Percentiles rank a stretch among this genome's conserved stretches.
These are phyloP conservation scores for Antrodiella citrinella DNA, from an alignment of 768 basidiomycete genomes.

Conservation along the genomic window DNA sequence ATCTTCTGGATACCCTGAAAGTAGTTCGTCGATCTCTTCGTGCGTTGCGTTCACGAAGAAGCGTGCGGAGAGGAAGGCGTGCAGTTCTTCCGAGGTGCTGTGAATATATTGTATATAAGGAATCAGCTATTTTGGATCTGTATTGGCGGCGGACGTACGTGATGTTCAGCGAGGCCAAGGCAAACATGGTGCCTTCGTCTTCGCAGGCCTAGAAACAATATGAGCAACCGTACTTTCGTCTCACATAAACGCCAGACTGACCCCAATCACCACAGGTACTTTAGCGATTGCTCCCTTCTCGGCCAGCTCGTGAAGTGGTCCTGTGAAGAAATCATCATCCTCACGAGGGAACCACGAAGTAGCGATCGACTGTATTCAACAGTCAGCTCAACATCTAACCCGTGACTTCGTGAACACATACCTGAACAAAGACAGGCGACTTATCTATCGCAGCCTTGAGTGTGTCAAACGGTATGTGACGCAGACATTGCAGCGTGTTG, in stretches of 20 bases:
- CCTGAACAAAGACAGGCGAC: slow-evolving; percentile 14
- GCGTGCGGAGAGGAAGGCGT: slow-evolving; percentile 9
- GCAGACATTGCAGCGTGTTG: slow-evolving; percentile 37
- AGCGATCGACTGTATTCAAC: background rate
- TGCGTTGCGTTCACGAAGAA: slow-evolving; percentile 18
- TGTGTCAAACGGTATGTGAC: slow-evolving; percentile 24
- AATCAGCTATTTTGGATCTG: slow-evolving; percentile 17
- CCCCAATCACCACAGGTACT: slow-evolving; percentile 40
- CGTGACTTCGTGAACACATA: background rate
- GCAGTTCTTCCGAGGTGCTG: slow-evolving; percentile 18
- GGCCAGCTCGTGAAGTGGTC: slow-evolving; percentile 30
- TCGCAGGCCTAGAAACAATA: slow-evolving; percentile 21
- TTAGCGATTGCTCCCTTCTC: slow-evolving; percentile 36
- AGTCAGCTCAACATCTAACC: background rate
- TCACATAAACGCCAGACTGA: slow-evolving; percentile 5
- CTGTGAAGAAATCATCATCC: slow-evolving; percentile 43
- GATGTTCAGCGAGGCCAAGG: no score
- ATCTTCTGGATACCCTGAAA: slow-evolving; percentile 22
- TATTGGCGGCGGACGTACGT: slow-evolving; percentile 17
- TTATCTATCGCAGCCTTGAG: slow-evolving; percentile 26
- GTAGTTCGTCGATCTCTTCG: slow-evolving; percentile 10
- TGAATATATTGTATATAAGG: background rate
- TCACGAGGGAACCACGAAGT: slow-evolving; percentile 42
- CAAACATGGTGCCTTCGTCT: slow-evolving; percentile 48
- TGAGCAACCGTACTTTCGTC: background rate